These are phyloP conservation scores for Colletotrichum ledebouriae DNA, from an alignment of 2,329 filamentous ascomycete species.

Conservation along the genomic window DNA sequence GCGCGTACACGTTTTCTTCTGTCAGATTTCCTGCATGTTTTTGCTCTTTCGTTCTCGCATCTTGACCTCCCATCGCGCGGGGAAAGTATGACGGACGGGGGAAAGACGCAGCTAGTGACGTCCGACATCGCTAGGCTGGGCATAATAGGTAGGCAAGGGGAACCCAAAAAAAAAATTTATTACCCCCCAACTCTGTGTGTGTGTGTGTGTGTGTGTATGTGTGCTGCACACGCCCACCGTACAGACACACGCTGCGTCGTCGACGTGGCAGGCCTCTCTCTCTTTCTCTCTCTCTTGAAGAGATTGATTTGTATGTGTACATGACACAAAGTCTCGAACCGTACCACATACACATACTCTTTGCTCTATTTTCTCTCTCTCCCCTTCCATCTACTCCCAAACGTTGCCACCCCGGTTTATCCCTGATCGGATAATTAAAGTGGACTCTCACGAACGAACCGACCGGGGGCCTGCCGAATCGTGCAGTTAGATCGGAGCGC, in stretches of 20 bases:
- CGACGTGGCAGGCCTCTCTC: slow-evolving; percentile 36
- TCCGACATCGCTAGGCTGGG: slow-evolving; percentile 36
- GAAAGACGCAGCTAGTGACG: slow-evolving; percentile 38
- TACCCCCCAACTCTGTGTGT: slow-evolving; percentile 6
- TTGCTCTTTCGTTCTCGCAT: neutral
- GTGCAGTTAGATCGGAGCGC: slow-evolving; percentile 42
- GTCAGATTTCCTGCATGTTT: slow-evolving; percentile 11
- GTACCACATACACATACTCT: slow-evolving; percentile 12
- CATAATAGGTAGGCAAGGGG: neutral
- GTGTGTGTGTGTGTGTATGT: neutral
- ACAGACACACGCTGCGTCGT: slow-evolving; percentile 26
- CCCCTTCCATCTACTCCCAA: slow-evolving; percentile 4
- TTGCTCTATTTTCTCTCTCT: neutral
- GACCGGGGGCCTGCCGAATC: slow-evolving; percentile 40
- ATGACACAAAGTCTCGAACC: slow-evolving; percentile 12
- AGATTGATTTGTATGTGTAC: slow-evolving; percentile 26
- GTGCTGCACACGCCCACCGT: slow-evolving; percentile 31
- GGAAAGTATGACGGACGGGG: neutral
- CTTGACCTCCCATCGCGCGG: neutral
- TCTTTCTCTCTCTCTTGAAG: slow-evolving; percentile 8
- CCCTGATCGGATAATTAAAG: slow-evolving; percentile 41
- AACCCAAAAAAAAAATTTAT: no score
- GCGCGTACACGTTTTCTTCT: slow-evolving; percentile 14
- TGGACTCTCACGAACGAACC: slow-evolving; percentile 34
- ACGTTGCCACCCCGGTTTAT: slow-evolving; percentile 21